Conservation (phyloP, 176 grass and related monocot genomes). For the Typha latifolia region DNA sequence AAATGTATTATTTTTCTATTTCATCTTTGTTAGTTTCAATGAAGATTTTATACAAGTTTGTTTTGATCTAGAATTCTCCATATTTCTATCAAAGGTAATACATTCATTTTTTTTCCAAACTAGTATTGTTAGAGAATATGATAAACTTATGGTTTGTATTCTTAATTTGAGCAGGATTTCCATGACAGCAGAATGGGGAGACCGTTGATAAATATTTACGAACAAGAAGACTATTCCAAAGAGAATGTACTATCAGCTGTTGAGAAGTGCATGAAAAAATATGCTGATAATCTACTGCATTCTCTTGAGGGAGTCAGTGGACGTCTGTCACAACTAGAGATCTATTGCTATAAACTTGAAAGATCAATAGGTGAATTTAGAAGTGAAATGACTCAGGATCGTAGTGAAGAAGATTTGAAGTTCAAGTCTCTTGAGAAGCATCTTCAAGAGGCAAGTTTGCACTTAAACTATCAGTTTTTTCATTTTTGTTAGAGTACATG, state of each 20-base stretch:
- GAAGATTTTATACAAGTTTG: too few relatives aligned
- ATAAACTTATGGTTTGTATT: neutral
- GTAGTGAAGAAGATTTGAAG: slow-evolving; percentile 50
- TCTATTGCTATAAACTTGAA: slow-evolving; percentile 80
- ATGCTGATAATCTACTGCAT: slow-evolving; percentile 71
- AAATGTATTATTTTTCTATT: too few relatives aligned
- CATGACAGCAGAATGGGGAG: slow-evolving; percentile 50
- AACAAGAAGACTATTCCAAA: slow-evolving; percentile 57
- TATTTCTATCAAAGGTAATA: too few relatives aligned
- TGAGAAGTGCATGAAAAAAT: slow-evolving; percentile 94
- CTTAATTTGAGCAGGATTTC: slow-evolving; percentile 42
- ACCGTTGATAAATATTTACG: slow-evolving; percentile 65
- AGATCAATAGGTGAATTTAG: slow-evolving; percentile 70
- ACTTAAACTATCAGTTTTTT: neutral
- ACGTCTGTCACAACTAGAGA: slow-evolving; percentile 72
- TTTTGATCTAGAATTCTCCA: too few relatives aligned
- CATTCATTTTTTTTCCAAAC: too few relatives aligned
- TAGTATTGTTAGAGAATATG: neutral
- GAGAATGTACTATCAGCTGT: slow-evolving; percentile 48
- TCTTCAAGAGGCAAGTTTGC: slow-evolving; percentile 63
- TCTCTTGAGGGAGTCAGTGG: slow-evolving; percentile 81
- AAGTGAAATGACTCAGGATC: slow-evolving; percentile 71
- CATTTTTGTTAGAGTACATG: neutral
- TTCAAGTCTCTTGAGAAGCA: slow-evolving; percentile 65
- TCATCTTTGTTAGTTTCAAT: too few relatives aligned